These are phyloP conservation scores for Mycena polygramma DNA, from an alignment of 768 basidiomycete species.

Conservation along the genomic window DNA sequence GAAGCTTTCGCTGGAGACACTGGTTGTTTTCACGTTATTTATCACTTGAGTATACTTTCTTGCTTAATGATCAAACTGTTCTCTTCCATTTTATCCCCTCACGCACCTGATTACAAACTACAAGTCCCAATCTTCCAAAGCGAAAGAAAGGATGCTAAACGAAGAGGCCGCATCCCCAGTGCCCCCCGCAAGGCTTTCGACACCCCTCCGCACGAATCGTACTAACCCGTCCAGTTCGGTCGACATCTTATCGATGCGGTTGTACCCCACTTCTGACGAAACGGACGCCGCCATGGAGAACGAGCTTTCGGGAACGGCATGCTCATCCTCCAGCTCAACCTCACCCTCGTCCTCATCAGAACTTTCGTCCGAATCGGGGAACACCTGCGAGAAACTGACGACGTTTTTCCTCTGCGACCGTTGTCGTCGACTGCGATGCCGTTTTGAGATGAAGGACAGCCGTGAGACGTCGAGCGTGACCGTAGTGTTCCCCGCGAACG, in stretches of 20 bases:
- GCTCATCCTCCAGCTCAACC: conserved; percentile 43
- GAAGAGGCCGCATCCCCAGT: conserved; percentile 69
- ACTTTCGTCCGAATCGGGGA: conserved; percentile 47
- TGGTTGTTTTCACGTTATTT: too few species aligned
- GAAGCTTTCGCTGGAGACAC: too few species aligned
- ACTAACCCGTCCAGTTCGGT: conserved; percentile 79
- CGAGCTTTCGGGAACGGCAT: conserved; percentile 50
- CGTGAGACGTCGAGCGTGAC: conserved; percentile 69
- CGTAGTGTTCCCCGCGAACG: conserved; percentile 71
- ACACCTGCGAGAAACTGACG: conserved; percentile 67
- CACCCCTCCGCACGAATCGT: conserved; percentile 74
- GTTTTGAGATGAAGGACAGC: conserved; percentile 64
- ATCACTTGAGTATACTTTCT: too few species aligned
- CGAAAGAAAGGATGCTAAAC: conserved; percentile 81
- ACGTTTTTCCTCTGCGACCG: conserved; percentile 67
- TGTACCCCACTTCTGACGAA: conserved; percentile 61
- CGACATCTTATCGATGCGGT: conserved; percentile 72
- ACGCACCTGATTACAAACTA: conserved; percentile 30
- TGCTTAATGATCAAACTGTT: too few species aligned
- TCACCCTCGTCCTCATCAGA: conserved; percentile 63
- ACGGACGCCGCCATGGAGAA: conserved; percentile 56
- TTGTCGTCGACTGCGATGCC: conserved; percentile 74
- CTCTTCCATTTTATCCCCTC: too few species aligned
- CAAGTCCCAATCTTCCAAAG: conserved; percentile 84
- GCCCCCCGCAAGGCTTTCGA: conserved; percentile 77